These are phyloP conservation scores for Cupressus sempervirens DNA, from an alignment of 75 land plant genomes.

Conservation along the genomic window DNA sequence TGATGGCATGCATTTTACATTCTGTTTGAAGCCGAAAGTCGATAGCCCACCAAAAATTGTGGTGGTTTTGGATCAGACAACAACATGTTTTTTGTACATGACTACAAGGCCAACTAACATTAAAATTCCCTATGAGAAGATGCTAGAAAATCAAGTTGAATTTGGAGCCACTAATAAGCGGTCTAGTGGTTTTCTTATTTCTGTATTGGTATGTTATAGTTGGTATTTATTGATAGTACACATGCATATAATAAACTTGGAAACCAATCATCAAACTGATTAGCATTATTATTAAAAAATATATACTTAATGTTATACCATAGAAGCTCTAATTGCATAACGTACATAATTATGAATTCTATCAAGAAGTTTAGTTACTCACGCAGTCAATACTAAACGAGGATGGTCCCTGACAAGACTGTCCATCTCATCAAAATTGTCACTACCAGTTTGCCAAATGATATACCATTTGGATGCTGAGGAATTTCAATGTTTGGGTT, in stretches of 20 bases:
- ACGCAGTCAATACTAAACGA: slow-evolving; percentile 58
- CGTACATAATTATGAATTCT: background rate
- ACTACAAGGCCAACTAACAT: slow-evolving; percentile 88
- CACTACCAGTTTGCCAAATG: slow-evolving; percentile 83
- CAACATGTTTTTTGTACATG: slow-evolving; percentile 66
- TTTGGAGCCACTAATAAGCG: slow-evolving; percentile 96
- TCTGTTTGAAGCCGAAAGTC: slow-evolving; percentile 45
- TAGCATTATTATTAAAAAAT: too few species aligned
- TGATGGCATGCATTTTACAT: slow-evolving; percentile 90
- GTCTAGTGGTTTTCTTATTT: slow-evolving; percentile 79
- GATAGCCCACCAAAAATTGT: slow-evolving; percentile 8
- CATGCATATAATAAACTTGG: background rate
- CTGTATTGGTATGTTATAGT: too few species aligned
- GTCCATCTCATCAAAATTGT: slow-evolving; percentile 47
- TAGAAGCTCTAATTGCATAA: too few species aligned
- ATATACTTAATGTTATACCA: too few species aligned
- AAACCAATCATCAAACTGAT: too few species aligned
- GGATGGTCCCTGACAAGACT: slow-evolving; percentile 52
- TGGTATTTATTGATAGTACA: too few species aligned
- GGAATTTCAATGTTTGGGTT: too few species aligned
- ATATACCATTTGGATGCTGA: slow-evolving; percentile 46
- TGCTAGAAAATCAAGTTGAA: slow-evolving; percentile 87
- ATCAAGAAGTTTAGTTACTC: slow-evolving; percentile 20
- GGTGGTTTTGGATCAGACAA: slow-evolving; percentile 33
- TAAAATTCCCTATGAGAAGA: slow-evolving; percentile 84